Evolutionary conservation across 2,329 filamentous ascomycete species (phyloP), one percentile per base, ranked within the genome.

Genomic region (Fusarium luffae): DNA sequence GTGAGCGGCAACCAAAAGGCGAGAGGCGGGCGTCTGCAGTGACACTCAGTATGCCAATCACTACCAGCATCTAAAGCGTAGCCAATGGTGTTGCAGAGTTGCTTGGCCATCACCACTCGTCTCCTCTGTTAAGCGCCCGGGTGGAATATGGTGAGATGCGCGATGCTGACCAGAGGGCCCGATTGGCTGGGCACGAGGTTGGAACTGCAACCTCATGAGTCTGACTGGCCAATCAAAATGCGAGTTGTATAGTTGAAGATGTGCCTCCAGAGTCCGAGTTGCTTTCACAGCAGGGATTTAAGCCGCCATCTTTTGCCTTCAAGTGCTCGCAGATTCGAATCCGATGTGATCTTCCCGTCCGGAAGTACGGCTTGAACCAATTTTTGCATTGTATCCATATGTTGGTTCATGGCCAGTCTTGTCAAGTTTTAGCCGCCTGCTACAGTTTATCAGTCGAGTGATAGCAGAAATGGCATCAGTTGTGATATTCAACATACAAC

Each of bases 71-170:
- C 43, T 37, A 41, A 47, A 19, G 41, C 40, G 25, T 11, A 48
- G 59, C 77, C 77, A 79, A 79, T 79, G 43, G 71, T 52, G 72
- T 59, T 56, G 50, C 28, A 51, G 34, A 41, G 51, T 32, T 49
- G 60, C 51, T 50, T 66, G 68, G 54, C 60, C 50, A 63, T 71
- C 68, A 59, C 71, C 58, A 51, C 23, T 54, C 46, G 42, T 66
- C 63, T 65, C 68, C 59, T 58, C 59, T 71, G 42, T 69, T 79
- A 79, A 79, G 77, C 77, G 77, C 77, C 76, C 72, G 66, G 68
- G 72, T 74, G 68, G 68, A 64, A 67, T 42, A 70, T 47, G 54
- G 70, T 68, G 68, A 65, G 59, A 67, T 63, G 52, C 59, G 59
- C 51, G 60, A 63, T 44, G 49, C 30, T 52, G 59, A 67, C 56